These are phyloP conservation scores for Daucus carota DNA, from an alignment of 129 eudicot genomes.

Conservation along the genomic window DH1_v3.0 NC_030385.2:39974001-39974500, in stretches of 20 bases:
- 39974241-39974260: background rate
- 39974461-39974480: background rate
- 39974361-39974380: slow-evolving; percentile 66
- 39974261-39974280: no score
- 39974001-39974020: background rate
- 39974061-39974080: background rate
- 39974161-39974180: background rate
- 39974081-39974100: background rate
- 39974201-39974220: background rate
- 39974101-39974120: background rate
- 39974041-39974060: background rate
- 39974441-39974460: slow-evolving; percentile 91
- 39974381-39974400: slow-evolving; percentile 58
- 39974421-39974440: slow-evolving; percentile 83
- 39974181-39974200: background rate
- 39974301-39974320: background rate
- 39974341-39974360: slow-evolving; percentile 74
- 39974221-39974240: background rate
- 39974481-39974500: background rate
- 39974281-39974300: background rate
- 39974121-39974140: background rate
- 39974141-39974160: background rate
- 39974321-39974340: slow-evolving; percentile 47
- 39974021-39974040: background rate
- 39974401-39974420: slow-evolving; percentile 80